Evolutionary conservation across 345 rosid genomes (phyloP).

Genomic region (Clausena lansium): DNA sequence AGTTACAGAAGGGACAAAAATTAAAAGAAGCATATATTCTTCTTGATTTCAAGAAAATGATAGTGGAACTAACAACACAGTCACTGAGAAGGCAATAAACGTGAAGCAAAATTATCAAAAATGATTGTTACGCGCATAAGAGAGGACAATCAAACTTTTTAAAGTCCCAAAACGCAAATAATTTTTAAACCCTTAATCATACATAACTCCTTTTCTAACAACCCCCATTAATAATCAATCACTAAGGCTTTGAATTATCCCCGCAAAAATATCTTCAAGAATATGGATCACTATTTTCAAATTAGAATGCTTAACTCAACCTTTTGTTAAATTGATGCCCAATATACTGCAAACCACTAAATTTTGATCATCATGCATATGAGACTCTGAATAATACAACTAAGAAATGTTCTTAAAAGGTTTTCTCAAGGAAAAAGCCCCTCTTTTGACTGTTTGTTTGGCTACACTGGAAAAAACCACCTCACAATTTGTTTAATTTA

Average conservation of each 20-base stretch:
- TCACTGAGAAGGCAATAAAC: not conserved
- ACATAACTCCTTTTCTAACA: slow-evolving; percentile 6
- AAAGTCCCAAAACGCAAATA: not conserved
- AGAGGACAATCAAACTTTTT: not conserved
- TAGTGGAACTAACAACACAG: slow-evolving; percentile 12
- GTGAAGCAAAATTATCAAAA: not conserved
- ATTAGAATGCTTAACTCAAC: not conserved
- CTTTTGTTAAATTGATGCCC: not conserved
- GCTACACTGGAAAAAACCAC: not conserved
- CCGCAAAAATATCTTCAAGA: slow-evolving; percentile 31
- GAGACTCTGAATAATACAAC: not conserved
- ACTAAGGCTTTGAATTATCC: slow-evolving; percentile 3
- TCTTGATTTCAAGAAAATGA: slow-evolving; percentile 6
- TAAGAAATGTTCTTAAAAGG: not conserved
- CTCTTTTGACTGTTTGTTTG: not conserved
- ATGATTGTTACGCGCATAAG: not conserved
- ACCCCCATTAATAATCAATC: slow-evolving; percentile 6
- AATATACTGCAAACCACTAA: not conserved
- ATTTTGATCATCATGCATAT: not conserved
- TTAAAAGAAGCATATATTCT: not conserved
- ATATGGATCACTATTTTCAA: slow-evolving; percentile 14
- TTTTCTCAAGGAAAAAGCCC: not conserved
- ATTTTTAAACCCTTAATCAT: slow-evolving; percentile 21
- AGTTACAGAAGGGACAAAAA: not conserved
- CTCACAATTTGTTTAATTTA: not conserved